phyloP scores from a whole-genome alignment of 2,329 filamentous ascomycete species.

The Botrytis tulipae region DNA sequence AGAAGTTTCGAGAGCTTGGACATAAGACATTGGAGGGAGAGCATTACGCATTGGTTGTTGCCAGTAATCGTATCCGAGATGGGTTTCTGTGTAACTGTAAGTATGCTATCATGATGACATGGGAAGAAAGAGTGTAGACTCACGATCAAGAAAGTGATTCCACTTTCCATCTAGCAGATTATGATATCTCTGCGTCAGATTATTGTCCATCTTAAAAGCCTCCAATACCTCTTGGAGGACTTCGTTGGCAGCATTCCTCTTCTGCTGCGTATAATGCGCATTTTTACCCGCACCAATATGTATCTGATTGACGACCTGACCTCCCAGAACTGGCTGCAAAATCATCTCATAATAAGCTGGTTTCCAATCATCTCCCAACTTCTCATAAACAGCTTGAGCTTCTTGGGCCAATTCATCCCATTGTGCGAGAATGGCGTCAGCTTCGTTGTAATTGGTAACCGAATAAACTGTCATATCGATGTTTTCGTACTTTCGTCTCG shows the following conservation, averaged over 20 bases:
- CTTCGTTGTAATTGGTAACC: constrained; percentile 63
- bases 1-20: constrained; percentile 56
- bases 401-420: constrained; percentile 53
- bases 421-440: constrained; percentile 53
- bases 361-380: constrained; percentile 49
- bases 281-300: constrained; percentile 52
- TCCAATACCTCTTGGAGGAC: constrained; percentile 52
- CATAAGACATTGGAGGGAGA: constrained; percentile 59
- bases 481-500: constrained; percentile 61
- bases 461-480: constrained; percentile 58
- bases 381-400: constrained; percentile 56
- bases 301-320: constrained; percentile 55
- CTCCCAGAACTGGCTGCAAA: constrained; percentile 58
- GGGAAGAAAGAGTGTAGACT: constrained; percentile 22
- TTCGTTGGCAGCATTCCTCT: constrained; percentile 55
- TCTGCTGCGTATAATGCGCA: constrained; percentile 53
- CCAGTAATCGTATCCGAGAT: constrained; percentile 53
- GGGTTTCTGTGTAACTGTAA: constrained; percentile 46
- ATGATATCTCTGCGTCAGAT: constrained; percentile 57
- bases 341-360: constrained; percentile 63
- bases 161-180: constrained; percentile 59
- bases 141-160: constrained; percentile 59
- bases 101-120: neutral
- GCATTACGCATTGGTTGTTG: constrained; percentile 73
- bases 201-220: constrained; percentile 56